These are phyloP conservation scores for Myxozyma udenii DNA, from an alignment of 805 yeast species.

Conservation along the genomic window DNA sequence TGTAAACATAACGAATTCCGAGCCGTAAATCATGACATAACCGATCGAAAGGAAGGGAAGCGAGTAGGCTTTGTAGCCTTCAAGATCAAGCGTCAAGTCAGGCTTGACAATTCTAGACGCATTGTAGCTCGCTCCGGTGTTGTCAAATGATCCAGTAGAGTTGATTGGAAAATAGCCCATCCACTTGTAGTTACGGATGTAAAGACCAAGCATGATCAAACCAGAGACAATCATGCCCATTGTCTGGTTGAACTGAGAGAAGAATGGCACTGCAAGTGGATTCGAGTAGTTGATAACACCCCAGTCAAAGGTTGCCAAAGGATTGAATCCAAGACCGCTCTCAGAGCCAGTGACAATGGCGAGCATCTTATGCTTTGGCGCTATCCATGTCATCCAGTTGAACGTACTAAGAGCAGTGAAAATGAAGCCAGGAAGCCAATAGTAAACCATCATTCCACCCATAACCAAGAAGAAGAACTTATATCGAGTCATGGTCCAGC, in stretches of 20 bases:
- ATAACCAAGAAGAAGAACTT: constrained; percentile 48
- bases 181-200: constrained; percentile 52
- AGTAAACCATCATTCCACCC: constrained; percentile 46
- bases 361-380: constrained; percentile 49
- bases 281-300: constrained; percentile 31
- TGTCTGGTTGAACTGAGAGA: constrained; percentile 37
- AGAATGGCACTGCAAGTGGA: constrained; percentile 47
- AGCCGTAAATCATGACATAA: constrained; percentile 23
- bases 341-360: constrained; percentile 50
- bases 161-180: constrained; percentile 52
- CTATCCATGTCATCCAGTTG: constrained; percentile 58
- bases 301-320: constrained; percentile 49
- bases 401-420: constrained; percentile 59
- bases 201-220: constrained; percentile 36
- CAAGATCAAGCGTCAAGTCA: constrained; percentile 45
- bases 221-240: constrained; percentile 40
- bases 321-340: constrained; percentile 45
- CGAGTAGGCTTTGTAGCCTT: constrained; percentile 54
- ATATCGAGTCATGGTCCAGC: constrained; percentile 59
- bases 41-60: constrained; percentile 53
- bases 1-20: constrained; percentile 28
- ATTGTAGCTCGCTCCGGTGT: constrained; percentile 42
- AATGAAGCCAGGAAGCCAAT: constrained; percentile 61
- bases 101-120: constrained; percentile 49
- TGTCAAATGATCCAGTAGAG: constrained; percentile 40